Evolutionary conservation across 768 basidiomycete species (phyloP).

Genomic region (Lactifluus subvellereus): DNA sequence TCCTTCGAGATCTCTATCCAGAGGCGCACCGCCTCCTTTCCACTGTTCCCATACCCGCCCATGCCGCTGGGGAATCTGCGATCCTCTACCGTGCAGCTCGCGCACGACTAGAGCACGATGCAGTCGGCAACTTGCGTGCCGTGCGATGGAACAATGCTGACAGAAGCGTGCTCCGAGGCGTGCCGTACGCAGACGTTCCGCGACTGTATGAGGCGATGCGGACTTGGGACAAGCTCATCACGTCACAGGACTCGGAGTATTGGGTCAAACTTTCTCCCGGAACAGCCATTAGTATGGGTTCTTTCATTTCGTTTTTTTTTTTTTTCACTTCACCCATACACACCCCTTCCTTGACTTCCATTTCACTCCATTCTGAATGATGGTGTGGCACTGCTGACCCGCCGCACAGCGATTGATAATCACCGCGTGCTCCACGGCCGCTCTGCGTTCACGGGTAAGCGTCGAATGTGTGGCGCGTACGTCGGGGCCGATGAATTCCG

Average conservation of each 20-base stretch:
- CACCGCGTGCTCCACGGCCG: conserved; percentile 92
- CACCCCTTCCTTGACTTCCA: background rate
- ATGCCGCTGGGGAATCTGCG: conserved; percentile 77
- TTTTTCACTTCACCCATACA: no score
- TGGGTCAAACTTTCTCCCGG: conserved; percentile 90
- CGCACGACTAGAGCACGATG: conserved; percentile 68
- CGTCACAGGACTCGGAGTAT: conserved; percentile 78
- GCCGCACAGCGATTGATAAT: conserved; percentile 74
- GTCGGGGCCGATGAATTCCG: conserved; percentile 86
- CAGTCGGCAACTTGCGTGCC: conserved; percentile 55
- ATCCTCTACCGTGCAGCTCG: conserved; percentile 54
- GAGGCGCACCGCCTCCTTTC: conserved; percentile 65
- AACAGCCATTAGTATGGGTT: conserved; percentile 66
- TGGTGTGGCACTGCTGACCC: background rate
- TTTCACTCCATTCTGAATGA: background rate
- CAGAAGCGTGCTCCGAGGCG: conserved; percentile 67
- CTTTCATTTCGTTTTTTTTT: background rate
- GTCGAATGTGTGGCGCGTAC: conserved; percentile 95
- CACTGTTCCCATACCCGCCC: conserved; percentile 62
- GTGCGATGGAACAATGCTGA: conserved; percentile 96
- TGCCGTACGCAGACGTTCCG: conserved; percentile 53
- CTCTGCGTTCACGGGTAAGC: conserved; percentile 80
- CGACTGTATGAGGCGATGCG: conserved; percentile 71
- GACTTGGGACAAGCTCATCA: conserved; percentile 69
- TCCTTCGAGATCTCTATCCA: conserved; percentile 69